Evolutionary conservation across 2,329 filamentous ascomycete genomes (phyloP), one percentile per base, ranked within the genome.

Genomic region (Chaetomium sp.): DNA sequence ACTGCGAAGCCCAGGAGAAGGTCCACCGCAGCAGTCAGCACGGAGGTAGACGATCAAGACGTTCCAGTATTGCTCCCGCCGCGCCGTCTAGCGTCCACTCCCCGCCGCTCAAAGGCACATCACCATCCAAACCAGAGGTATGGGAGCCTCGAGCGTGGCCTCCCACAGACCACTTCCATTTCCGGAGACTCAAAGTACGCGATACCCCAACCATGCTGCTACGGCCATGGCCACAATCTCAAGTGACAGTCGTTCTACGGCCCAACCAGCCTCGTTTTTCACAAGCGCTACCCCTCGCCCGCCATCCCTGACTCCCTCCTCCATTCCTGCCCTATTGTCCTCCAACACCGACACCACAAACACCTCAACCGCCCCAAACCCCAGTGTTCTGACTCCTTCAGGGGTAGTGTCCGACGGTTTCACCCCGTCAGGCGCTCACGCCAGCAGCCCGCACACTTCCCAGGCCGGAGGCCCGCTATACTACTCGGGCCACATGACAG

Each of bases 111-210:
- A 12, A 55, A 33, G 58, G 23, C 47, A 31, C 33, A 27, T 45
- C 23, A 19, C 27, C 58, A 19, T 57, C 23, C 42, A 38, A 31
- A 29, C 7, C 10, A 65, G 33, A 27, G 65, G 45, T 19, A 69
- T 69, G 67, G 67, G 66, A 63, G 60, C 65, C 29, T 50, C 68
- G 74, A 90, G 89, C 79, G 87, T 93, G 75, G 86, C 88, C 70
- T 83, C 88, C 76, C 85, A 90, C 73, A 86, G 90, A 76, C 85
- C 90, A 73, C 84, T 92, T 21, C 74, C 73, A 58, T 86, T 87
- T 69, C 86, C 88, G 70, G 82, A 85, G 58, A 79, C 84, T 72
- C 77, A 76, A 72, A 75, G 75, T 78, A 77, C 77, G 76, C 71
- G 77, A 75, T 75, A 77, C 71, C 69, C 71, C 57, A 63, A 60